Percentiles rank a stretch among this genome's conserved stretches.
Evolutionary conservation across 148 eudicot genomes (phyloP).

Genomic region (Heliosperma pusillum): DNA sequence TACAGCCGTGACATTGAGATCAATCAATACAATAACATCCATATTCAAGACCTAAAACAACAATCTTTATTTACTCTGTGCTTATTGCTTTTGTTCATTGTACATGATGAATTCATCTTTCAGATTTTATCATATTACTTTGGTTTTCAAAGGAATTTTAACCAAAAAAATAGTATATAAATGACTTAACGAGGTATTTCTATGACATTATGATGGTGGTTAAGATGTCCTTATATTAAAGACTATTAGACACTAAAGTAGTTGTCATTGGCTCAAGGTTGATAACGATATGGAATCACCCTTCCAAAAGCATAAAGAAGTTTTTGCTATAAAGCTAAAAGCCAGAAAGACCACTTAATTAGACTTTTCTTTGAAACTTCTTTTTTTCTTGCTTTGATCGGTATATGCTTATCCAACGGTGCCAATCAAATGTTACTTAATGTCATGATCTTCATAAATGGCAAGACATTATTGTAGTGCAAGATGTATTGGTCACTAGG

Average conservation of each 20-base stretch:
- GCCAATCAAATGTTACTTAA: background rate
- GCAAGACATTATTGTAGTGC: background rate
- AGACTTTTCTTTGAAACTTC: background rate
- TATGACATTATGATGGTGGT: background rate
- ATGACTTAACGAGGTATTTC: too few species aligned
- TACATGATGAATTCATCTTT: too few species aligned
- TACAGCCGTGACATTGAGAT: too few species aligned
- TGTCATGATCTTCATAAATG: background rate
- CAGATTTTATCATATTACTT: too few species aligned
- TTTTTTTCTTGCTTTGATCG: background rate
- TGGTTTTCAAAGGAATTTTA: too few species aligned
- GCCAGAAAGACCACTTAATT: background rate
- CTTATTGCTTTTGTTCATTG: too few species aligned
- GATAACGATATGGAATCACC: background rate
- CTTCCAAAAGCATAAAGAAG: background rate
- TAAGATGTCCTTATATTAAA: background rate
- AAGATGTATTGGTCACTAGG: too few species aligned
- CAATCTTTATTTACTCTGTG: too few species aligned
- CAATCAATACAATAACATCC: too few species aligned
- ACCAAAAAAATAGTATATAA: too few species aligned
- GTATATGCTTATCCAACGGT: constrained; percentile 27
- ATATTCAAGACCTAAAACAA: too few species aligned
- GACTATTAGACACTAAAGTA: background rate
- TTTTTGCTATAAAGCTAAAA: constrained; percentile 9
- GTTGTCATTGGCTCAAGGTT: background rate